Conservation (phyloP, 805 yeast genomes). For the Saccharomyces eubayanus region DNA sequence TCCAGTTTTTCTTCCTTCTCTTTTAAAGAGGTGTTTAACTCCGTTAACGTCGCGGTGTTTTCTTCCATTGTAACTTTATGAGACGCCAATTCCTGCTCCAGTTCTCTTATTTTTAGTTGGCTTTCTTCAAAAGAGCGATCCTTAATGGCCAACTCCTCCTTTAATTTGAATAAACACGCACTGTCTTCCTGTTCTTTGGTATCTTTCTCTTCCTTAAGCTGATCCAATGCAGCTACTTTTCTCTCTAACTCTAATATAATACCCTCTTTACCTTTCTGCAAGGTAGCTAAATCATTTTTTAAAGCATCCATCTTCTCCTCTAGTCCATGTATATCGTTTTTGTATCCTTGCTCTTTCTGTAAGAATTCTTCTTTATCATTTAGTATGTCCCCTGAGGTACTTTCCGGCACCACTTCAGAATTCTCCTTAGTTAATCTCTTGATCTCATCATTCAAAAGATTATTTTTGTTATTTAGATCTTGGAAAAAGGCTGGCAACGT, state of each 20-base stretch:
- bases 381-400: background rate
- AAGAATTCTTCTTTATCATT: background rate
- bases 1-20: background rate
- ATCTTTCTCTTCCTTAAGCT: background rate
- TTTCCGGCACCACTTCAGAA: conserved; percentile 7
- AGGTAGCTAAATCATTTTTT: background rate
- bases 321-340: conserved; percentile 1
- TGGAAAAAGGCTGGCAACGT: conserved; percentile 60
- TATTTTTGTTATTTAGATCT: conserved; percentile 51
- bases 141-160: background rate
- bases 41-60: background rate
- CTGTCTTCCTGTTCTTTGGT: background rate
- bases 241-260: background rate
- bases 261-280: background rate
- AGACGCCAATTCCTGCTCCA: background rate
- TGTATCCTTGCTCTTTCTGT: conserved; percentile 12
- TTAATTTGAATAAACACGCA: background rate
- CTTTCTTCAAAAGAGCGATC: background rate
- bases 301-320: conserved; percentile 2
- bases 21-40: background rate
- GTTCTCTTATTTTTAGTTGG: background rate
- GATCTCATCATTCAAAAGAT: conserved; percentile 58
- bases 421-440: conserved; percentile 32
- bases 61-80: background rate
- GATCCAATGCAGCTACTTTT: background rate